Evolutionary conservation across 1,284 basidiomycete species (phyloP), one percentile per base, ranked within the genome.

Genomic region (Spongispora temasekensis): DNA sequence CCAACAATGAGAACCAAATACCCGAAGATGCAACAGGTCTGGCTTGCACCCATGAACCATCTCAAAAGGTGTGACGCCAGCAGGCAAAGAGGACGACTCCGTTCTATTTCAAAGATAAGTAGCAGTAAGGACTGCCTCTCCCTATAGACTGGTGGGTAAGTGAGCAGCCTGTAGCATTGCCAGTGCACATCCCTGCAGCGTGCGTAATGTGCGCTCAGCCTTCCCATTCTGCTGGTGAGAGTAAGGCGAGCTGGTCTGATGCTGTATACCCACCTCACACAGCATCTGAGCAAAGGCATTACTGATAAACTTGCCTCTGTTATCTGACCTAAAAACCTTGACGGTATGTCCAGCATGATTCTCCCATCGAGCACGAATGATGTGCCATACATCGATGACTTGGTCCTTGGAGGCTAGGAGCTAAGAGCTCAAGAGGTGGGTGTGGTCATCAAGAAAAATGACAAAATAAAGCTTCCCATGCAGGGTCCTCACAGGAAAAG

Each of bases 171-270:
- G 2, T 0, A 56, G 15, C 15, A 37, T n/a, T 2, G 42, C 42
- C 1, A 31, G 27, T 1, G 53, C 53, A 10, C 23, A 4, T 5
- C 57, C 57, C 13, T 59, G 5, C 0, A 59, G 5, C 0, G 57
- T 61, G 2, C 7, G 31, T 0, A 58, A 28, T 0, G 40, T 50
- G 1, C 17, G 19, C 19, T 58, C 60, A 4, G 57, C 60, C 13
- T 56, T 53, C 1, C 61, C 23, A n/a, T 61, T 61, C 30, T 51
- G 50, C 15, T 31, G 30, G n/a, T 51, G 50, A 12, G 50, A 27
- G 21, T 51, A 51, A 2, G 28, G 54, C 13, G 2, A 31, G 21
- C 52, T 17, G 1, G 28, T 9, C 8, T 35, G 21, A 0, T 2
- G 25, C 7, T 35, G 31, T 19, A 58, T 53, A 2, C 57, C 57